Evolutionary conservation across 1,139 yeast species (phyloP), one percentile per base, ranked within the genome.

Genomic region (Trichomonascaceae sp.): DNA sequence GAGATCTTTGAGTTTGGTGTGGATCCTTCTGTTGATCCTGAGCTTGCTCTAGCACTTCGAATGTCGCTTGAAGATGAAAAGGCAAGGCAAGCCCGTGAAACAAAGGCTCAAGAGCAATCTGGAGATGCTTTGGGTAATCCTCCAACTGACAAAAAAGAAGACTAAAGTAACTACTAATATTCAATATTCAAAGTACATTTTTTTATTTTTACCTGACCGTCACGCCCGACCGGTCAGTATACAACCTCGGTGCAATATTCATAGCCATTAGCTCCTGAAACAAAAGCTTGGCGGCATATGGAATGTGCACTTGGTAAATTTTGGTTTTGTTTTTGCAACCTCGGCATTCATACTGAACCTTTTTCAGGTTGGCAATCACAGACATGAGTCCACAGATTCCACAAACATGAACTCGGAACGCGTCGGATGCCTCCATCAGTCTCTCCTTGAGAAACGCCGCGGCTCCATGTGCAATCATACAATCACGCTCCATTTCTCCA

Each of bases 401-500:
- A 67, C 99, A 89, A 22, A 92, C 79, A 56, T 92, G 98, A 29
- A 92, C 97, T 60, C 97, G 74, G 67, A 89, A 89, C 3, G 97
- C 96, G 65, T 89, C 99, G 0, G 97, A 85, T 3, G 96, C 96
- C 60, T 89, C 98, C 96, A 89, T 87, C 58, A 89, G 69, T 59
- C 99, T 74, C 63, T 89, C 99, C 62, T 87, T 84, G 62, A 89
- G 71, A 67, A 89, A 89, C 5, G 96, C 93, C 1, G 98, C 96
- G 2, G 96, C 97, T 57, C 98, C 98, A 59, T 89, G 97, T 3
- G 98, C 98, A 69, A 89, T 89, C 94, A 92, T 89, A 79, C 98
- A 89, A 69, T 92, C 98, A 68, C 98, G 84, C 64, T 89, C 99
- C 99, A 89, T 89, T 65, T 89, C 99, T 56, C 99, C 99, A 72